Base-by-base conservation (phyloP, 1,284 basidiomycete genomes). In the Ganoderma lucidum region DNA sequence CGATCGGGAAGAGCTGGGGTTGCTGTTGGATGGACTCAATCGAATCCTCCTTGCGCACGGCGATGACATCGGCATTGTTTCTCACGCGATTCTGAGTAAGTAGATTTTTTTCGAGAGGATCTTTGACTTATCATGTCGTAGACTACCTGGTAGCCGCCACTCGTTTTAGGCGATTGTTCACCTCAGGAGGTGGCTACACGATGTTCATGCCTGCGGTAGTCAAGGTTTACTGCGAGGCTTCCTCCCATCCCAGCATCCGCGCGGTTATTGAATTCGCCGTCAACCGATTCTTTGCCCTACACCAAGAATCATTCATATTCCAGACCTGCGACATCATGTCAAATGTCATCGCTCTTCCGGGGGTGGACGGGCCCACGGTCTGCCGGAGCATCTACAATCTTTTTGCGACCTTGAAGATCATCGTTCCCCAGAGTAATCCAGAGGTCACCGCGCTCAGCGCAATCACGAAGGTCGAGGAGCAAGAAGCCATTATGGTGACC, bases 301-400 rank as follows among this genome's bases (percentile, higher is more conserved):
- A 95, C 75, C 85, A 88, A 71, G 92, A 94, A 62, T 85, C 89
- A 0, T 94, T 94, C 75, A 83, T 94, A 53, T 94, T 93, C 77
- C 93, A 95, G 77, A 87, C 87, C 39, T 81, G 94, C 66, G 91
- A 91, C 68, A 84, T 88, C 23, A 81, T 90, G 58, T 86, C 89
- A 0, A 88, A 88, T 67, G 78, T 91, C 32, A 79, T 88, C 37
- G 82, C 84, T 66, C 78, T 89, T 28, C 83, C 89, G 1, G 80
- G 80, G 2, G 80, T 85, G 23, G 86, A 90, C 62, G 80, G 78
- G 2, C 79, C 83, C 6, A 86, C 85, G 83, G 81, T 90, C 35
- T 86, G 86, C 10, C 81, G 82, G 66, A 85, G 83, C 37, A 80
- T 90, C 17, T 89, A 84, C 75, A 77, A 82, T 8, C 80, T 93